A percentile compares a stretch with the other conserved stretches of the same genome.
Conservation (phyloP, 202 grass and related monocot genomes). For the Zizania palustris region DNA sequence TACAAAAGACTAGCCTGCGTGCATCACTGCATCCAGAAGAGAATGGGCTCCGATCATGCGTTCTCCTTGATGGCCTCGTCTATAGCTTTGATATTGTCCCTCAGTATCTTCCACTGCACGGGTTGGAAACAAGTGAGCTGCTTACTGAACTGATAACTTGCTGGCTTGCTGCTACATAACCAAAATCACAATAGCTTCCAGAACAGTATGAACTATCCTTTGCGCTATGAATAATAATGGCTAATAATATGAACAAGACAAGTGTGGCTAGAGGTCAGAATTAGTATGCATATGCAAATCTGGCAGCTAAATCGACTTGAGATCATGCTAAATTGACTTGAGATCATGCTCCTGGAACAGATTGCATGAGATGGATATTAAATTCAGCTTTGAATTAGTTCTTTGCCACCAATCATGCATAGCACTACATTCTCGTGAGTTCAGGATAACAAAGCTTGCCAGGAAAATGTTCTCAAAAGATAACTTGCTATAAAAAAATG, state of each 20-base stretch:
- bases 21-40: conserved; percentile 8
- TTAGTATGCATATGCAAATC: not conserved
- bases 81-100: conserved; percentile 73
- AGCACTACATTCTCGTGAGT: not conserved
- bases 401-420: not conserved
- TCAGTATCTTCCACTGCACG: conserved; percentile 78
- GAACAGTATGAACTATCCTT: not conserved
- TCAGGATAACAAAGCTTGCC: too few species aligned
- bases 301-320: not conserved
- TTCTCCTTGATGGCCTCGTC: conserved; percentile 75
- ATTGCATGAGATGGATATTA: not conserved
- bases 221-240: not conserved
- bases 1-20: conserved; percentile 11
- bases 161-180: not conserved
- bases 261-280: not conserved
- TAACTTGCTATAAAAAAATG: conserved; percentile 11
- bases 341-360: conserved; percentile 5
- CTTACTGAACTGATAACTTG: not conserved
- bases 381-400: not conserved
- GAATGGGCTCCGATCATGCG: conserved; percentile 1
- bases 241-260: not conserved
- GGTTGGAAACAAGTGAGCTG: not conserved
- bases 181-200: not conserved
- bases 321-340: not conserved
- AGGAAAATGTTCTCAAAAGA: not conserved